These are phyloP conservation scores for Saccharomyces eubayanus DNA, from an alignment of 805 yeast genomes.

Conservation along the genomic window DNA sequence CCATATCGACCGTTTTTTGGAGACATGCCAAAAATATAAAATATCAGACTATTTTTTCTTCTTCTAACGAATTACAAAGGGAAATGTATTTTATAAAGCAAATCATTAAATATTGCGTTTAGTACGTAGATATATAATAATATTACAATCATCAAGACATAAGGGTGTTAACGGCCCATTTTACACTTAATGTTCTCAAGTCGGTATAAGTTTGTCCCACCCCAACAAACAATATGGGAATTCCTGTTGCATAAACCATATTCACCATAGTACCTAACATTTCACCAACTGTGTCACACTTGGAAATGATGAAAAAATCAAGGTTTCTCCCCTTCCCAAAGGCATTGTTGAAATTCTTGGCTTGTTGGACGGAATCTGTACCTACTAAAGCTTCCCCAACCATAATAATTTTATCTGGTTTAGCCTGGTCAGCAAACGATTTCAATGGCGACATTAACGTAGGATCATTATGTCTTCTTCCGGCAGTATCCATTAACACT, in stretches of 20 bases:
- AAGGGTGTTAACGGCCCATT: constrained; percentile 82
- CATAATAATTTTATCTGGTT: constrained; percentile 95
- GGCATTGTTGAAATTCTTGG: constrained; percentile 84
- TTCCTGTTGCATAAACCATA: constrained; percentile 93
- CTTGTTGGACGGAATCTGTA: constrained; percentile 93
- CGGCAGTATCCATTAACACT: constrained; percentile 93
- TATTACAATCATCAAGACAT: constrained; percentile 40
- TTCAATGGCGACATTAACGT: constrained; percentile 92
- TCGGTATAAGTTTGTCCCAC: constrained; percentile 97
- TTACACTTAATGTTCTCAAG: constrained; percentile 78
- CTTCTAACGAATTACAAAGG: background rate
- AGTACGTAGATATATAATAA: background rate
- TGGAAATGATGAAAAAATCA: constrained; percentile 87
- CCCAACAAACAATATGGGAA: constrained; percentile 91
- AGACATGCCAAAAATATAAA: background rate
- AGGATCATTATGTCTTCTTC: constrained; percentile 91
- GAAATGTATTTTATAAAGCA: no score
- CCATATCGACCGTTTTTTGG: background rate
- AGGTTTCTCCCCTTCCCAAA: constrained; percentile 75
- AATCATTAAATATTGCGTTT: background rate
- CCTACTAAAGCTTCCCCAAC: constrained; percentile 98
- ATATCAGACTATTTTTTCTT: background rate
- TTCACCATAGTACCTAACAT: constrained; percentile 94
- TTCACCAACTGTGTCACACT: constrained; percentile 96
- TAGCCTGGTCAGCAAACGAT: constrained; percentile 89